Base-by-base conservation (phyloP, 1,284 basidiomycete species). In the Anthracocystis panici-leucophaei region DNA sequence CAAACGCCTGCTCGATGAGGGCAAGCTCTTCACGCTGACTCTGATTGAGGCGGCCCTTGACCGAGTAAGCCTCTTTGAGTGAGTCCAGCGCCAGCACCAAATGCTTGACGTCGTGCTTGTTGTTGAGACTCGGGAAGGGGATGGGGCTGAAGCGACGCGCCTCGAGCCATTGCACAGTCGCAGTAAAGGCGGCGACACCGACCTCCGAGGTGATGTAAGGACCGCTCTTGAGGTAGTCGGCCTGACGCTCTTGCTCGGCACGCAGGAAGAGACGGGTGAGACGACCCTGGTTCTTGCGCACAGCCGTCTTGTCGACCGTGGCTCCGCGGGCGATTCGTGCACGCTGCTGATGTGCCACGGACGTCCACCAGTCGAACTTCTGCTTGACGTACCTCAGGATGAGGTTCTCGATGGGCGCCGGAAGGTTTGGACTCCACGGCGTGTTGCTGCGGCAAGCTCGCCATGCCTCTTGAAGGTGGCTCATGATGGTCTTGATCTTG, bases 301-400 rank as follows among this genome's bases (percentile, higher is more conserved):
- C 93, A 41, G 99, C 97, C 8, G 97, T 97, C 88, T 99, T 99
- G 88, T 99, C 97, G 75, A 99, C 97, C 0, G 97, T 99, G 3
- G 97, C 97, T 75, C 97, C 95, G 78, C 94, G 92, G 55, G 94
- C 90, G 69, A 95, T 95, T 88, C 93, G 93, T 84, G 95, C 94
- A 66, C 95, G 93, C 80, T 95, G 94, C 86, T 95, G 94, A 83
- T 95, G 93, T 16, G 91, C 92, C 70, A 89, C 93, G 86, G 93
- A 97, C 77, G 92, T 93, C 95, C 95, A 99, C 95, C 95, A 97
- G 85, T 99, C 97, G 11, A 94, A 93, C 89, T 99, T 99, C 87
- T 91, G 93, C 90, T 99, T 99, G 90, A 99, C 96, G 87, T 99
- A 99, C 57, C 97, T 92, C 49, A 99, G 87, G 78, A 99, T 98